Evolutionary conservation across 148 eudicot species (phyloP).

Genomic region (Arbutus unedo): DNA sequence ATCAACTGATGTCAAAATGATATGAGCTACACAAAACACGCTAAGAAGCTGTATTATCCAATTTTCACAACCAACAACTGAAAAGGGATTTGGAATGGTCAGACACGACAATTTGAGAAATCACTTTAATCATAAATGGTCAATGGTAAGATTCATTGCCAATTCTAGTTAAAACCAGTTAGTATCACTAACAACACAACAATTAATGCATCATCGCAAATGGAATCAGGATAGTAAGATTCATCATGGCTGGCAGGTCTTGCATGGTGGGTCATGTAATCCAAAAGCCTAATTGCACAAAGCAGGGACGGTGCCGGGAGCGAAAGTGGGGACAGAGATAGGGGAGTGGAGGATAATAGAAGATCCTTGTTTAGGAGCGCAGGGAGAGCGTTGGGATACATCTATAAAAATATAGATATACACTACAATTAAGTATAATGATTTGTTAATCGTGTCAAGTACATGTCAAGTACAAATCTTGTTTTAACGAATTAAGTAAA

Average conservation of each 20-base stretch:
- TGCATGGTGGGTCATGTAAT: not conserved
- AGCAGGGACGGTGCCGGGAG: no score
- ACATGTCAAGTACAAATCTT: no score
- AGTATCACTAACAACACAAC: not conserved
- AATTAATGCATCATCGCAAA: not conserved
- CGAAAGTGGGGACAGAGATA: no score
- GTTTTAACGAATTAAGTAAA: no score
- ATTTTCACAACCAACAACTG: not conserved
- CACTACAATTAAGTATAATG: no score
- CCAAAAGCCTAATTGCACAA: not conserved
- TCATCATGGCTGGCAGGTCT: not conserved
- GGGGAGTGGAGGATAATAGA: no score
- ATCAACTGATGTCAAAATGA: not conserved
- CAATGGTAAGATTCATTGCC: not conserved
- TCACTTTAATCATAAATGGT: not conserved
- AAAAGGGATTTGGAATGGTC: not conserved
- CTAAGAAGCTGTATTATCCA: not conserved
- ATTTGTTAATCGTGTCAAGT: no score
- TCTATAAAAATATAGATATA: no score
- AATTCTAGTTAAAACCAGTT: not conserved
- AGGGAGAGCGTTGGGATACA: no score
- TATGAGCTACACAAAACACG: not conserved
- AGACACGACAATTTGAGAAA: not conserved
- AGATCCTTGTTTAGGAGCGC: no score
- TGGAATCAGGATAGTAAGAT: not conserved